These are phyloP conservation scores for Pseudocohnilembus persalinus DNA, from an alignment of 169 alveolate species.

Conservation along the genomic window DNA sequence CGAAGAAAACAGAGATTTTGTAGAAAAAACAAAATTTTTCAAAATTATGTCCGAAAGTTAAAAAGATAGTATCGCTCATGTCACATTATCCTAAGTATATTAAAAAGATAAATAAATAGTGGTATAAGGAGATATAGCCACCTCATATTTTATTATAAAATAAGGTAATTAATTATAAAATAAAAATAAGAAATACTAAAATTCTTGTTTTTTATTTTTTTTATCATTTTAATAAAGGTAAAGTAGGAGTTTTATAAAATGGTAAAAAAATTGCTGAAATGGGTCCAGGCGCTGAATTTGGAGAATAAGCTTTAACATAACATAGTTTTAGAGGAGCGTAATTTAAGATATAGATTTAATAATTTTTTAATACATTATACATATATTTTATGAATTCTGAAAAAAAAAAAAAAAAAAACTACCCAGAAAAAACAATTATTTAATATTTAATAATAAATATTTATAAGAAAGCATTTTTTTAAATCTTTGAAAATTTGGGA, in stretches of 20 bases:
- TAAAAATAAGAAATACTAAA: too few species aligned
- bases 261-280: conserved; percentile 45
- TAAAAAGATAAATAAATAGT: conserved; percentile 40
- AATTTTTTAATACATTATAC: too few species aligned
- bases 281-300: conserved; percentile 56
- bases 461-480: too few species aligned
- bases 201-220: conserved; percentile 1
- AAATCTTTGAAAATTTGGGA: too few species aligned
- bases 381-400: too few species aligned
- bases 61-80: conserved; percentile 42
- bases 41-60: conserved; percentile 33
- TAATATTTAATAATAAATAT: too few species aligned
- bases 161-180: background rate
- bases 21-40: conserved; percentile 39
- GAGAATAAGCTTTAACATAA: conserved; percentile 54
- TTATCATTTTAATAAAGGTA: conserved; percentile 59
- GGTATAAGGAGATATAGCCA: conserved; percentile 49
- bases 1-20: conserved; percentile 36
- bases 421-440: too few species aligned
- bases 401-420: too few species aligned
- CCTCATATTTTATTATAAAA: conserved; percentile 42
- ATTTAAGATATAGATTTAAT: too few species aligned
- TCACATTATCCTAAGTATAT: conserved; percentile 28
- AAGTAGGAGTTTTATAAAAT: conserved; percentile 35
- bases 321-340: conserved; percentile 48